phyloP scores from a whole-genome alignment of 805 yeast species.

The Naumovozyma baii region DNA sequence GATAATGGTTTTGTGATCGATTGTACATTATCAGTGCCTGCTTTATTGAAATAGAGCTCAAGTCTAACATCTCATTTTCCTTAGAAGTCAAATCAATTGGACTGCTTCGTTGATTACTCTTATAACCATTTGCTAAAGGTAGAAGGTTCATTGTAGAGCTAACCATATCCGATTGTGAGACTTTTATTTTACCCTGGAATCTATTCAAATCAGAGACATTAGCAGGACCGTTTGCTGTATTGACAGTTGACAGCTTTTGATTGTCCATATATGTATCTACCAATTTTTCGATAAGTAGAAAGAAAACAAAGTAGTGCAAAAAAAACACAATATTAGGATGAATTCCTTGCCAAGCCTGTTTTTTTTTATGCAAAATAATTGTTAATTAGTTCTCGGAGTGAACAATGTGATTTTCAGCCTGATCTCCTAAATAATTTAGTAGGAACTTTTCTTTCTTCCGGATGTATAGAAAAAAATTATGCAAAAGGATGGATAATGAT shows the following conservation, averaged over 20 bases:
- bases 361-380: neutral
- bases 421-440: too few relatives aligned
- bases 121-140: too few relatives aligned
- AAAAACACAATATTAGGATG: too few relatives aligned
- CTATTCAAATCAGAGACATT: too few relatives aligned
- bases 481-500: too few relatives aligned
- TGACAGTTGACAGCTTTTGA: neutral
- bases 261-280: neutral
- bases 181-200: too few relatives aligned
- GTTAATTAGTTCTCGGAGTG: too few relatives aligned
- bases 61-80: neutral
- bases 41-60: neutral
- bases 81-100: neutral
- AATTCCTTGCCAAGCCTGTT: neutral
- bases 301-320: neutral
- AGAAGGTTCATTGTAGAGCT: too few relatives aligned
- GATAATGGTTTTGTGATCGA: conserved; percentile 2
- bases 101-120: neutral
- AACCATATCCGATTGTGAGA: too few relatives aligned
- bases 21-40: neutral
- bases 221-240: neutral
- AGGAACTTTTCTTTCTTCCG: too few relatives aligned
- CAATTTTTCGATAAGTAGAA: neutral
- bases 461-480: too few relatives aligned
- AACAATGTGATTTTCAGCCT: too few relatives aligned